Evolutionary conservation across 495 filamentous ascomycete species (phyloP).

Genomic region (Hypoxylon lienhwacheense): DNA sequence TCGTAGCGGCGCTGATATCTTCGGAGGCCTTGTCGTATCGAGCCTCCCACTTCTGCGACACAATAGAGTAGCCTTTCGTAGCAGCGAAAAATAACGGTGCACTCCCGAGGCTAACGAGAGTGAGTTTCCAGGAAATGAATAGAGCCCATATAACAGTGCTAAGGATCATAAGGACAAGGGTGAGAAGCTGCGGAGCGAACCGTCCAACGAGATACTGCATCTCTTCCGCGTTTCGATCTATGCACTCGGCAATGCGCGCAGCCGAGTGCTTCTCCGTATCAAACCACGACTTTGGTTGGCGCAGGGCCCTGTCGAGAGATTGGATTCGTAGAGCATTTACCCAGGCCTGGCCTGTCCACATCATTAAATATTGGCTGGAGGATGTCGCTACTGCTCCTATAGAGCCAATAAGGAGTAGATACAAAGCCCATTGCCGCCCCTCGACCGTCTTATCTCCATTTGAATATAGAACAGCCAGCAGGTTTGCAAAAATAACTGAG

Average conservation of each 20-base stretch:
- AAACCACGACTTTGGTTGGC: constrained; percentile 86
- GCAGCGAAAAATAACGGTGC: constrained; percentile 68
- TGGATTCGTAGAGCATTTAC: constrained; percentile 68
- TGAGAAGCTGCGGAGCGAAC: constrained; percentile 70
- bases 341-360: constrained; percentile 76
- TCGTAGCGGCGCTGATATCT: constrained; percentile 60
- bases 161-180: constrained; percentile 63
- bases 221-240: constrained; percentile 85
- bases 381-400: constrained; percentile 67
- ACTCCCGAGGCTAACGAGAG: constrained; percentile 70
- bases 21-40: constrained; percentile 63
- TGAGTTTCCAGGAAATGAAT: constrained; percentile 75
- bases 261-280: constrained; percentile 68
- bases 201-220: constrained; percentile 79
- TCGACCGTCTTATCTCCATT: constrained; percentile 44
- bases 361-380: constrained; percentile 68
- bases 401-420: constrained; percentile 68
- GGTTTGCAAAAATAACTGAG: constrained; percentile 72
- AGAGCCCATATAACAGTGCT: constrained; percentile 76
- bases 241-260: constrained; percentile 62
- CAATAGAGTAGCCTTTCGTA: constrained; percentile 60
- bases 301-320: constrained; percentile 70
- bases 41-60: constrained; percentile 72
- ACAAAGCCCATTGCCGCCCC: constrained; percentile 67
- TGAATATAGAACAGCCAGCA: constrained; percentile 70